Evolutionary conservation across 1,284 basidiomycete species (phyloP), one percentile per base, ranked within the genome.

Genomic region (Paramarasmius palmivorus): DNA sequence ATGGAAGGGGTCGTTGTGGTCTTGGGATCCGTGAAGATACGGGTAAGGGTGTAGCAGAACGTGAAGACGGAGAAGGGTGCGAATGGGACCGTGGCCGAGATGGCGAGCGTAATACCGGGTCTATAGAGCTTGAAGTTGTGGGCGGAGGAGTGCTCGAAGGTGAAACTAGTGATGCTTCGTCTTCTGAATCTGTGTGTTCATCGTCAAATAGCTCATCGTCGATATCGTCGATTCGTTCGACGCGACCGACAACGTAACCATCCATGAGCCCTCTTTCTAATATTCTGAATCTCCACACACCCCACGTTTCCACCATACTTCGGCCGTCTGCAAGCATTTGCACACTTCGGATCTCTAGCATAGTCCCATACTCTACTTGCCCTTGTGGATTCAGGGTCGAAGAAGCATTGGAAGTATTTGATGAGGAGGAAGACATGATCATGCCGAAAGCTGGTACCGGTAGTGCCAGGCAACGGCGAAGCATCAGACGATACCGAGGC

Each of bases 401-500:
- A 84, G 57, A 49, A 20, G 56, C 52, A 29, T 49, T 40, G 20
- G 56, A 57, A 7, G 53, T 46, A 17, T 45, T 41, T 4, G 55
- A 57, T 9, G 52, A 45, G 3, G 57, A 56, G 10, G 57, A 54
- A 14, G 58, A 55, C 73, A 96, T 83, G 62, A 97, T 83, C 92
- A 98, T 97, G 19, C 95, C 95, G 68, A 98, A 97, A 20, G 78
- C 75, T 12, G 90, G 92, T 23, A 74, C 76, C 4, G 83, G 76
- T 12, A 81, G 84, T 61, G 92, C 88, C 50, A 98, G 84, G 66
- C 91, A 94, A 3, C 95, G 86, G 20, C 95, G 86, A 52, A 98
- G 86, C 95, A 98, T 96, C 36, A 98, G 80, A 10, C 94, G 86
- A 68, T 98, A 74, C 73, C 90, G 79, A 0, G 95, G 95, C 68